Base-by-base conservation (phyloP, 108 stramenopile genomes). In the Skeletonema tropicum region DNA sequence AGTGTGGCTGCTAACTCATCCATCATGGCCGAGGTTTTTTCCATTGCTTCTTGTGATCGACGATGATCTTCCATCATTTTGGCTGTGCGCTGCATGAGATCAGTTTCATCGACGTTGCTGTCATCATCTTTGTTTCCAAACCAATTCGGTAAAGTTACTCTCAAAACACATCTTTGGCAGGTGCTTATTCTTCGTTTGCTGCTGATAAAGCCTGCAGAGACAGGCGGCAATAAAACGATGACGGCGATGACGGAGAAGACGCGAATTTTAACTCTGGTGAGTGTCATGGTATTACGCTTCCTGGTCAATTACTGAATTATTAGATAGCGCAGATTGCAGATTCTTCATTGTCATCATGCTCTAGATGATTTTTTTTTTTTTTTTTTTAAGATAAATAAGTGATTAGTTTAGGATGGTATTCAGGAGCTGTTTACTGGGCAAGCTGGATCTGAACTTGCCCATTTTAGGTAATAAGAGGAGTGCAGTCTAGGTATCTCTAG, bases 41-140 rank as follows among this genome's bases (percentile, higher is more conserved):
- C 81, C 15, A 75, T 52, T 2, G 75, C 81, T 32, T 82, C 81
- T 38, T 76, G 81, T 5, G 74, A 82, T 5, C 74, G 81, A 12
- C 81, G 17, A 38, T 76, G 75, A 45, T 82, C 65, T 58, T 82
- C 75, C 75, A 82, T 82, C 74, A 82, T 82, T 46, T 71, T 72
- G 23, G 65, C 71, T n/a, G 81, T 75, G n/a, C 66, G 74, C 23
- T 66, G 70, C 80, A 81, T 75, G 9, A 58, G 52, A 17, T 79
- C 71, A 1, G 8, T 15, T 64, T 68, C 64, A 17, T 71, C 52
- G 19, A 23, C 10, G 52, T 15, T 55, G 23, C 52, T 55, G 23
- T 55, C 52, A 23, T 21, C 19, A 55, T 55, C 23, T n/a, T 55
- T 55, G 52, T 55, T 55, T 21, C 52, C 52, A 6, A 55, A 55